Evolutionary conservation across 1,284 basidiomycete genomes (phyloP), one percentile per base, ranked within the genome.

Genomic region (Malassezia cuniculi): DNA sequence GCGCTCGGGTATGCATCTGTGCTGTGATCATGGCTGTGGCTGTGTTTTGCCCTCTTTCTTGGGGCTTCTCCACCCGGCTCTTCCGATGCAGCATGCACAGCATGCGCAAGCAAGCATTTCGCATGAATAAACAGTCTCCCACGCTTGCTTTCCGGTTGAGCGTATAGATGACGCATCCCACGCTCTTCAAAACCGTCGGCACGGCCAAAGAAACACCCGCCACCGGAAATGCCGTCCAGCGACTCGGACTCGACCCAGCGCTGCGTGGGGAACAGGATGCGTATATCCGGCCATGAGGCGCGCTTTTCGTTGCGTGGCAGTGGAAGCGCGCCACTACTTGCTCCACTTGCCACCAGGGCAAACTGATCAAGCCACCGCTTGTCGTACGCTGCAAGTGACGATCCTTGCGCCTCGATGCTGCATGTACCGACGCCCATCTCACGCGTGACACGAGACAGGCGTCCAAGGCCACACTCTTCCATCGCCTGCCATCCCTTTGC

Each of bases 61-160:
- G 17, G 15, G 10, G 32, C 11, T 6, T 20, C 34, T 3, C 18
- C 20, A 4, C 27, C 28, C 3, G 14, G 26, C 27, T 36, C 32
- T 2, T 20, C 28, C 31, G n/a, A 6, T 30, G 14, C 20, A 14
- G 8, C 20, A 8, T 22, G 15, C 20, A 21, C 17, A 28, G 14
- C 17, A 49, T 16, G 38, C 5, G 50, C 56, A n/a, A 66, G 33
- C 16, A 66, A 32, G 10, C 45, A 50, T 31, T 66, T 66, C 31
- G 55, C 57, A 34, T 66, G 63, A 30, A 66, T 66, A 40, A 66
- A 44, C n/a, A 66, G 17, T 17, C 57, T 44, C 21, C 60, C 61
- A 6, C 61, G 49, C 4, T 48, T 22, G 12, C 50, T 54, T 7
- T 46, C 41, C 4, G 60, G 57, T 35, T 50, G 52, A 21, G 47